Conservation (phyloP, 1,284 basidiomycete genomes). For the Schizophyllum commune region DNA sequence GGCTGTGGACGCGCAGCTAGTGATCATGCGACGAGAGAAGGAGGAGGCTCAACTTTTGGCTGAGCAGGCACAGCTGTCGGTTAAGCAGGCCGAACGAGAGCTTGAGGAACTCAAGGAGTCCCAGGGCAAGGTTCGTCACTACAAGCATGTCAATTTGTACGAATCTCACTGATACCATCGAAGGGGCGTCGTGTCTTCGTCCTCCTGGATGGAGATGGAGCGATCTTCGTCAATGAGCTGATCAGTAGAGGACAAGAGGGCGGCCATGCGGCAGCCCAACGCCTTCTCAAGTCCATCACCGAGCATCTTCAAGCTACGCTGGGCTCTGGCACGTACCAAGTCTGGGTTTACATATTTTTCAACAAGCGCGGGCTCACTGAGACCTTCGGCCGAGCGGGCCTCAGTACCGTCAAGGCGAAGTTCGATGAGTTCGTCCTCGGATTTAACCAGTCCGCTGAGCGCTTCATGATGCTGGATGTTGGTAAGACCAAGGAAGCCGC, state of each 20-base stretch:
- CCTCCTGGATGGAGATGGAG: conserved; percentile 62
- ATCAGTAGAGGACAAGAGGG: conserved; percentile 48
- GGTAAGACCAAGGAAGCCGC: conserved; percentile 66
- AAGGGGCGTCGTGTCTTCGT: conserved; percentile 45
- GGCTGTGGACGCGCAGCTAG: not conserved
- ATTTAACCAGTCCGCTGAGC: conserved; percentile 56
- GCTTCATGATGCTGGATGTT: conserved; percentile 65
- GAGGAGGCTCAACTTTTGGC: not conserved
- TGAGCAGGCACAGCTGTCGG: not conserved
- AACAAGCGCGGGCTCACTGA: conserved; percentile 54
- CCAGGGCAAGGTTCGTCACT: not conserved
- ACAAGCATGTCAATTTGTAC: not conserved
- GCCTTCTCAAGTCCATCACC: conserved; percentile 43
- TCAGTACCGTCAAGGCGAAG: conserved; percentile 29
- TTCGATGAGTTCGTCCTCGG: conserved; percentile 60
- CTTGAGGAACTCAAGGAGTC: not conserved
- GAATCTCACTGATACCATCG: conserved; percentile 3
- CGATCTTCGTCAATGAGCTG: conserved; percentile 47
- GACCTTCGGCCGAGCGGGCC: conserved; percentile 36
- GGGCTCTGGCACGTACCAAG: conserved; percentile 39
- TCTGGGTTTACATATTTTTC: conserved; percentile 59
- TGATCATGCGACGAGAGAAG: not conserved
- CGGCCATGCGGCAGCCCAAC: conserved; percentile 45
- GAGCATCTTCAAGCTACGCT: conserved; percentile 31
- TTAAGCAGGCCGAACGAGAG: not conserved